phyloP scores from a whole-genome alignment of 495 filamentous ascomycete genomes.

The Articulospora tetracladia region DNA sequence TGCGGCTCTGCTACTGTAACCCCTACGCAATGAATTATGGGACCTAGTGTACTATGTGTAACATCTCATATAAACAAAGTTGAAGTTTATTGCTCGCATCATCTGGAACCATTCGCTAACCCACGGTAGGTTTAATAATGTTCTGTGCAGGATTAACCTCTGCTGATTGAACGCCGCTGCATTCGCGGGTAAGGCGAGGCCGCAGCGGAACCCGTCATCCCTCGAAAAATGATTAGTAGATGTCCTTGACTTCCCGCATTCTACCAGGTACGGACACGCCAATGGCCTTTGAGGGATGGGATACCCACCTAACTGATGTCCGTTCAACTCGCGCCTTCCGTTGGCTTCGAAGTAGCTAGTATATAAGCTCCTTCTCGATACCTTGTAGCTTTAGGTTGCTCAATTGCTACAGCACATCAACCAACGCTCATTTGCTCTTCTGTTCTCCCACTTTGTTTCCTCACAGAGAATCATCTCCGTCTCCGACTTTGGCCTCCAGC shows the following conservation, averaged over 20 bases:
- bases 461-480: background rate
- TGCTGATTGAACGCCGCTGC: background rate
- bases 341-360: background rate
- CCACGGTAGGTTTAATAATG: background rate
- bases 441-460: background rate
- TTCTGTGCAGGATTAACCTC: background rate
- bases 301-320: background rate
- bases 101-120: background rate
- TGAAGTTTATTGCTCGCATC: background rate
- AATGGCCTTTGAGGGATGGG: background rate
- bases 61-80: background rate
- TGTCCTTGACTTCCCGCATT: background rate
- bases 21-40: background rate
- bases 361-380: background rate
- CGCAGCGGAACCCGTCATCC: background rate
- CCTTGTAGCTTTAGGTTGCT: background rate
- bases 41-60: background rate
- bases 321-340: background rate
- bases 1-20: background rate
- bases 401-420: background rate
- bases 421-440: background rate
- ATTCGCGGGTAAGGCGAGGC: background rate
- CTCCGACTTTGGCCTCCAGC: background rate
- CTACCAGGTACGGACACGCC: background rate
- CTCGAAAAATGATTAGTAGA: background rate